phyloP scores from a whole-genome alignment of 2,329 filamentous ascomycete species.

The Aspergillus pseudotamarii region DNA sequence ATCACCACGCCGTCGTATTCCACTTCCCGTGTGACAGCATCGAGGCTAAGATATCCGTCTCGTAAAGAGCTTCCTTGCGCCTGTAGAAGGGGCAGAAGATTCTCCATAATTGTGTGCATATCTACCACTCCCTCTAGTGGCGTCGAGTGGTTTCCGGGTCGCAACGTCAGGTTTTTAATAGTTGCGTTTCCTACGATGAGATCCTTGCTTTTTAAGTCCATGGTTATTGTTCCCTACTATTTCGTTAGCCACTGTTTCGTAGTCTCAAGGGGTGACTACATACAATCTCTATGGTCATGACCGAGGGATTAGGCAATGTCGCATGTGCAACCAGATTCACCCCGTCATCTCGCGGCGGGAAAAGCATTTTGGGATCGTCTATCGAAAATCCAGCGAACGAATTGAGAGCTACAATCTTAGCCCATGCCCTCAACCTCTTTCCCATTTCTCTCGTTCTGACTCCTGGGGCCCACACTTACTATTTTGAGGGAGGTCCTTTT shows the following conservation, averaged over 20 bases:
- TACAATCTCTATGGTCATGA: slow-evolving; percentile 24
- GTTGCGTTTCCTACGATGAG: slow-evolving; percentile 24
- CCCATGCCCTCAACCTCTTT: not conserved
- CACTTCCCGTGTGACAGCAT: slow-evolving; percentile 16
- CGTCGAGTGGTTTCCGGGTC: slow-evolving; percentile 26
- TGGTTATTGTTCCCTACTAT: slow-evolving; percentile 15
- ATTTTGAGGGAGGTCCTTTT: slow-evolving; percentile 21
- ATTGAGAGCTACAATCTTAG: slow-evolving; percentile 19
- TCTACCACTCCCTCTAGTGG: slow-evolving; percentile 23
- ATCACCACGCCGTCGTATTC: slow-evolving; percentile 21
- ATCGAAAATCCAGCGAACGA: slow-evolving; percentile 24
- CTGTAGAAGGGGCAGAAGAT: slow-evolving; percentile 19
- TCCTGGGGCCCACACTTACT: slow-evolving; percentile 7
- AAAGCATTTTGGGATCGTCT: slow-evolving; percentile 21
- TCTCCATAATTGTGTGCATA: slow-evolving; percentile 15
- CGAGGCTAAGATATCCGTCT: slow-evolving; percentile 3
- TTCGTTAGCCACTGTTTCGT: not conserved
- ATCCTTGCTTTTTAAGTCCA: slow-evolving; percentile 24
- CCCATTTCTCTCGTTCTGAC: not conserved
- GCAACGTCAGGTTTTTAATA: slow-evolving; percentile 18
- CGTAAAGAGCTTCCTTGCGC: slow-evolving; percentile 18
- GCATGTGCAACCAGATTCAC: slow-evolving; percentile 26
- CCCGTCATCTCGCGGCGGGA: slow-evolving; percentile 23
- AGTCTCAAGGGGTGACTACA: not conserved
- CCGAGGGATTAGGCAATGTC: slow-evolving; percentile 24